A percentile compares a stretch with the other conserved stretches of the same genome.
Conservation (phyloP, 164 flowering plant genomes). For the grape (Vitis vinifera) region ASM3070453v1 NC_081810.1:16878501-16879000, state of each 20-base stretch:
- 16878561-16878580: background rate
- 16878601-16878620: no score
- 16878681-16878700: no score
- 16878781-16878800: background rate
- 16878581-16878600: background rate
- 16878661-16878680: no score
- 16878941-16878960: constrained; percentile 73
- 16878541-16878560: background rate
- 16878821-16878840: background rate
- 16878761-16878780: constrained; percentile 73
- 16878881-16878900: no score
- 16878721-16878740: constrained; percentile 87
- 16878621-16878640: no score
- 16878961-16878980: constrained; percentile 73
- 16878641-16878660: no score
- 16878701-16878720: constrained; percentile 50
- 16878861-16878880: no score
- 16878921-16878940: constrained; percentile 79
- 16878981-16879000: constrained; percentile 77
- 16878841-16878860: no score
- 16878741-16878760: constrained; percentile 82
- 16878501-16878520: no score
- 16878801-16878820: background rate
- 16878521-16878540: no score
- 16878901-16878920: constrained; percentile 15